Evolutionary conservation across 768 basidiomycete species (phyloP).

Genomic region (Tricholoma sp.): DNA sequence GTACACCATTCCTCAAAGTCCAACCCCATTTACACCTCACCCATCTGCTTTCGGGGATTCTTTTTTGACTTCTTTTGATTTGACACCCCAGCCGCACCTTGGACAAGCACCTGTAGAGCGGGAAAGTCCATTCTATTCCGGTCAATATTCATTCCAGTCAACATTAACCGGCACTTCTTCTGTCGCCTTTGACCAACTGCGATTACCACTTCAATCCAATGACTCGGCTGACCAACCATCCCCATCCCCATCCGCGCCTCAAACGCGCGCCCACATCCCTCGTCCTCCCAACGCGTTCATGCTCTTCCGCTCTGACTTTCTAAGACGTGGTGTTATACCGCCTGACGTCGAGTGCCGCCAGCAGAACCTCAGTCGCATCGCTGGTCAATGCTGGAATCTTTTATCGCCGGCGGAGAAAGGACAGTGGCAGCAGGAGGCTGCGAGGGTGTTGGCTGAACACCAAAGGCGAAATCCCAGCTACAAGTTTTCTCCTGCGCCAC

Average conservation of each 20-base stretch:
- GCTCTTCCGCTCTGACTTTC: conserved; percentile 68
- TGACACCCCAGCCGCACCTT: background rate
- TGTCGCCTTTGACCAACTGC: background rate
- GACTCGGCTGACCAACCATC: background rate
- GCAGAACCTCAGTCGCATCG: conserved; percentile 67
- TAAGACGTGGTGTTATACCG: conserved; percentile 43
- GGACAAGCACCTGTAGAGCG: background rate
- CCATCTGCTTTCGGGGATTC: background rate
- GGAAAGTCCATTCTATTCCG: background rate
- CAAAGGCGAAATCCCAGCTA: conserved; percentile 51
- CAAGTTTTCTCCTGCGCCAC: conserved; percentile 50
- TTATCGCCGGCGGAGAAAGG: conserved; percentile 41
- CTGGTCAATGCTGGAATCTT: conserved; percentile 63
- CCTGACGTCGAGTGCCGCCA: conserved; percentile 57
- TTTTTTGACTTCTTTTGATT: background rate
- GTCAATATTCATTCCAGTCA: background rate
- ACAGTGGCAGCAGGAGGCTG: conserved; percentile 43
- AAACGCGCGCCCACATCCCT: conserved; percentile 43
- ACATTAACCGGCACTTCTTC: background rate
- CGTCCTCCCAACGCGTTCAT: conserved; percentile 86
- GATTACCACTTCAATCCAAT: background rate
- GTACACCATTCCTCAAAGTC: conserved; percentile 5
- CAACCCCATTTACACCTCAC: background rate
- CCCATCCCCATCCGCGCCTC: conserved; percentile 4
- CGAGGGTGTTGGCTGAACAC: conserved; percentile 42